phyloP scores from a whole-genome alignment of 371 early-diverging fungal genomes.

The Choanephora cucurbitarum region DNA sequence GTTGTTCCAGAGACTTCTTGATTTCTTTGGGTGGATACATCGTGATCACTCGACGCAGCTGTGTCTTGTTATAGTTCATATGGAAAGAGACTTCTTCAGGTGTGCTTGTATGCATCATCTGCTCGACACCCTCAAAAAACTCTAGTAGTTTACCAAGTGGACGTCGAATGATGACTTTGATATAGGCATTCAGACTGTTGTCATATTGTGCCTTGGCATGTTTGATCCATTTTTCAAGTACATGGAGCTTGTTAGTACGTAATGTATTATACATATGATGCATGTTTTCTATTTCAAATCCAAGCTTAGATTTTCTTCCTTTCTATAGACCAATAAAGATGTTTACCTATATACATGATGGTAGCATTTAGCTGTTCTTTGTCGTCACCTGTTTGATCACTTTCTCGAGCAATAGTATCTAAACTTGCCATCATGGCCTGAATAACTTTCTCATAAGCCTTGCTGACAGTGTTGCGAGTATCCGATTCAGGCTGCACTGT shows the following conservation, averaged over 20 bases:
- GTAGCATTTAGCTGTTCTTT: slow-evolving; percentile 92
- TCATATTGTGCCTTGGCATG: slow-evolving; percentile 87
- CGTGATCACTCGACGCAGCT: slow-evolving; percentile 82
- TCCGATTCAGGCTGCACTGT: slow-evolving; percentile 57
- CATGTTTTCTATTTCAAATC: slow-evolving; percentile 78
- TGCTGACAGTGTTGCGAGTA: slow-evolving; percentile 74
- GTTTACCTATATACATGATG: slow-evolving; percentile 82
- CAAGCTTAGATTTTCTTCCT: neutral
- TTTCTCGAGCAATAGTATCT: slow-evolving; percentile 81
- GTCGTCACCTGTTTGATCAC: slow-evolving; percentile 78
- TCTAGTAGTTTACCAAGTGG: slow-evolving; percentile 88
- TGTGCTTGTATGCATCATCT: slow-evolving; percentile 71
- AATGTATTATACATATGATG: slow-evolving; percentile 84
- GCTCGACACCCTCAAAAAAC: slow-evolving; percentile 95
- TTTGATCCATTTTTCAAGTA: slow-evolving; percentile 78
- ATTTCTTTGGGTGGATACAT: slow-evolving; percentile 85
- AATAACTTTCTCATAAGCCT: slow-evolving; percentile 83
- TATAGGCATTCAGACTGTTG: slow-evolving; percentile 77
- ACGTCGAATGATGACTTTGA: slow-evolving; percentile 82
- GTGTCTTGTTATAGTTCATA: slow-evolving; percentile 82
- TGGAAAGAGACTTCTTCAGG: slow-evolving; percentile 88
- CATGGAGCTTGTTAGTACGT: slow-evolving; percentile 65
- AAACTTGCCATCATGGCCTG: slow-evolving; percentile 87
- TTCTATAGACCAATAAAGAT: slow-evolving; percentile 11
- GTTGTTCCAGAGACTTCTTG: slow-evolving; percentile 75